A percentile compares a stretch with the other conserved stretches of the same genome.
Evolutionary conservation across 208 protist genomes (phyloP).

Genomic region (Leishmania martiniquensis): DNA sequence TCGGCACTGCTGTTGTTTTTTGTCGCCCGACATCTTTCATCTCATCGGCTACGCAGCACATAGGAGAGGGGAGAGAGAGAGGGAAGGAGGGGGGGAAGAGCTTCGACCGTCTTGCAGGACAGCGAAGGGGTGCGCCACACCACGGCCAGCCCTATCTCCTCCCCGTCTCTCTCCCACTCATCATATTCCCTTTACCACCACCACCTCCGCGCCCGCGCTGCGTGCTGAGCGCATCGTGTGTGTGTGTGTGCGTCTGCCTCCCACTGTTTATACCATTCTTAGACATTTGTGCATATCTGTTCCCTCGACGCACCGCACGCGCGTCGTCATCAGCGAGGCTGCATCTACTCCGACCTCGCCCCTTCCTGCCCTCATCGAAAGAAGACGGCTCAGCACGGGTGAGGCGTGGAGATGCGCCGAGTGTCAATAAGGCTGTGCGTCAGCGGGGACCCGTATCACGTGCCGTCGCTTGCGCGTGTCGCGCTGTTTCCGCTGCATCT

Average conservation of each 20-base stretch:
- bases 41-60: not conserved
- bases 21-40: not conserved
- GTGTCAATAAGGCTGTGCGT: constrained; percentile 11
- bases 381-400: not conserved
- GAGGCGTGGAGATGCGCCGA: constrained; percentile 14
- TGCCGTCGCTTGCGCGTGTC: constrained; percentile 54
- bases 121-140: not conserved
- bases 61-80: not conserved
- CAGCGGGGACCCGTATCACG: constrained; percentile 26
- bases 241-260: not conserved
- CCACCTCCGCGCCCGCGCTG: not conserved
- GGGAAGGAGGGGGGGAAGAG: not conserved
- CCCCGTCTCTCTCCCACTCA: not conserved
- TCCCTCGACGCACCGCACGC: not conserved
- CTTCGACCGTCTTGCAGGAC: not conserved
- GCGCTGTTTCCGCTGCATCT: constrained; percentile 88
- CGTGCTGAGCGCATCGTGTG: not conserved
- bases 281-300: not conserved
- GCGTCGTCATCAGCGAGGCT: not conserved
- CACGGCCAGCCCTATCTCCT: not conserved
- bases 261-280: not conserved
- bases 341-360: not conserved
- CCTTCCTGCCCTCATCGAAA: not conserved
- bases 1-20: not conserved
- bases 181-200: not conserved